Evolutionary conservation across 2,329 filamentous ascomycete genomes (phyloP), one percentile per base, ranked within the genome.

Genomic region (Tolypocladium nubicola): DNA sequence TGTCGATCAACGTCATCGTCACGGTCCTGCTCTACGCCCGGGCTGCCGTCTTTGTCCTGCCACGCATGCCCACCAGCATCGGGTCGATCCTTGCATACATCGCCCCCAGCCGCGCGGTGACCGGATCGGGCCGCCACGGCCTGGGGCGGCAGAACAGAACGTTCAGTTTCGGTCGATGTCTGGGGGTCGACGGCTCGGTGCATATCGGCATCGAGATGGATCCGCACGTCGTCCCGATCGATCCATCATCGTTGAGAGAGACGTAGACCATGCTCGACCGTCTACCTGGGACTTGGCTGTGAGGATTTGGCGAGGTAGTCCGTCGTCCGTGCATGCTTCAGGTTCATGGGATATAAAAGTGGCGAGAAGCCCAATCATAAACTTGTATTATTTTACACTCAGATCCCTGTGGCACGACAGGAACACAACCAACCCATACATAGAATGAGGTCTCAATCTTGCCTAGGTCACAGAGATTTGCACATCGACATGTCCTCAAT

Each of bases 201-300:
- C 78, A 83, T 57, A 59, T 79, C 0, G 82, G 82, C 0, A 77
- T 84, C 49, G 81, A 85, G 39, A 64, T 72, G 30, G 70, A 75
- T 30, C 75, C 76, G 0, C 74, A 75, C 55, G 73, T 80, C 0
- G 69, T 71, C 0, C 64, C 54, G 0, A 52, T 70, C 0, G 49
- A 68, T 26, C 59, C 59, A 0, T 30, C 56, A 2, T 45, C 41
- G 21, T 7, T 45, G 4, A 14, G 21, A 26, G 21, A 45, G 11
- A 45, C 10, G 14, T 26, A 45, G 41, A 14, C 41, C 10, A 1
- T 45, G 21, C 21, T 45, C 21, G 13, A 10, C 4, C 41, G 21
- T 23, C 11, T 26, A 23, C n/a, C 41, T 45, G 21, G 41, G n/a
- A 21, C n/a, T 8, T 45, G 41, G 41, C 11, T 45, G n/a, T 45